Conservation (phyloP, 2,329 filamentous ascomycete genomes). For the Aureobasidium sp. region DNA sequence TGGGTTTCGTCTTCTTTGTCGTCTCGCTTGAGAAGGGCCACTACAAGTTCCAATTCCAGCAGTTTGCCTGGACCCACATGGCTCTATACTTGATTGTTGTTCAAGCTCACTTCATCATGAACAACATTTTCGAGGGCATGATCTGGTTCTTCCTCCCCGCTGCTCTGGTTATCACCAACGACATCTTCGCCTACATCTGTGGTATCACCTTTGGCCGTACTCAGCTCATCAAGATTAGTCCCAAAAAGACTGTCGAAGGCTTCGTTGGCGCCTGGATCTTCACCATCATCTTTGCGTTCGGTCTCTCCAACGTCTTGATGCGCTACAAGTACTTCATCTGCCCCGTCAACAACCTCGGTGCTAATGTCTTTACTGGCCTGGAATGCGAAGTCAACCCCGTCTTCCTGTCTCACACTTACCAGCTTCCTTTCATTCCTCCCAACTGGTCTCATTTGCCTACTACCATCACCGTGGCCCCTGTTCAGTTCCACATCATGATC, state of each 20-base stretch:
- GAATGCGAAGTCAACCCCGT: constrained; percentile 86
- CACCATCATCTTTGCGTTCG: constrained; percentile 76
- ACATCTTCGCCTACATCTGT: constrained; percentile 97
- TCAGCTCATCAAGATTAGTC: constrained; percentile 93
- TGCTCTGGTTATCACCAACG: constrained; percentile 92
- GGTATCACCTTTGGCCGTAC: constrained; percentile 95
- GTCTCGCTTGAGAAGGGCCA: constrained; percentile 88
- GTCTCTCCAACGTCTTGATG: constrained; percentile 75
- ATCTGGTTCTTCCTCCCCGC: constrained; percentile 99
- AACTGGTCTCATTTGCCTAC: constrained; percentile 62
- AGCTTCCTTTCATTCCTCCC: constrained; percentile 48
- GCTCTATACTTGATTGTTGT: constrained; percentile 95
- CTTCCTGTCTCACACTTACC: constrained; percentile 70
- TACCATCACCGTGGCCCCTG: constrained; percentile 69
- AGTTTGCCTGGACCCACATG: constrained; percentile 99
- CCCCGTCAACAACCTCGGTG: constrained; percentile 90
- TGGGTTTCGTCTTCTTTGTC: constrained; percentile 98
- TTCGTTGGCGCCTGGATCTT: constrained; percentile 96
- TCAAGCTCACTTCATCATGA: constrained; percentile 99
- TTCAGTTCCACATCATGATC: constrained; percentile 86
- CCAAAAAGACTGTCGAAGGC: constrained; percentile 98
- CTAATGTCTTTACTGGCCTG: constrained; percentile 85
- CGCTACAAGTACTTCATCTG: constrained; percentile 97
- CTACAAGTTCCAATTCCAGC: constrained; percentile 97
- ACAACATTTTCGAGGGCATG: constrained; percentile 99